Evolutionary conservation across 345 rosid species (phyloP).

Genomic region (Limnanthes douglasii): DNA sequence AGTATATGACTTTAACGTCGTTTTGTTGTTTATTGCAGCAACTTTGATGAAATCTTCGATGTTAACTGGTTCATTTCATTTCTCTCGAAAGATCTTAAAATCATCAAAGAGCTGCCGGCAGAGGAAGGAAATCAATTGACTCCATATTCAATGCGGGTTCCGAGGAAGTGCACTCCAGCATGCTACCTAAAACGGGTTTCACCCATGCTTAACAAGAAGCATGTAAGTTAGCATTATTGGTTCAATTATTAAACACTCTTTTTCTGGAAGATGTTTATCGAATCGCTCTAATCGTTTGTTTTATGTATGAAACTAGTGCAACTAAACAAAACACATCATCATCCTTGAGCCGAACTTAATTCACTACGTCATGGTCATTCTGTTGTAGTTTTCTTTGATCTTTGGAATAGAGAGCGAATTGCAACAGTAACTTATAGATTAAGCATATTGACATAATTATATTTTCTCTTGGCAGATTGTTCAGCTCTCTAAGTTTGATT

Average conservation of each 20-base stretch:
- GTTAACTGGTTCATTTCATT: constrained; percentile 66
- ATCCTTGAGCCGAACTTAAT: too few species aligned
- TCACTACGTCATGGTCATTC: not conserved
- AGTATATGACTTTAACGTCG: not conserved
- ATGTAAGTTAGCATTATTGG: constrained; percentile 13
- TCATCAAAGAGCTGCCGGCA: constrained; percentile 53
- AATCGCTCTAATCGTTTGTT: too few species aligned
- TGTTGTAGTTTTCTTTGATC: not conserved
- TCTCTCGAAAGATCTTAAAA: constrained; percentile 47
- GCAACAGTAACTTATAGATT: too few species aligned
- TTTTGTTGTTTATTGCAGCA: constrained; percentile 34
- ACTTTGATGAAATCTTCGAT: constrained; percentile 69
- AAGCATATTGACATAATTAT: constrained; percentile 3
- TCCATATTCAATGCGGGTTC: constrained; percentile 57
- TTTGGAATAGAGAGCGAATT: too few species aligned
- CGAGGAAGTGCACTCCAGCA: constrained; percentile 64
- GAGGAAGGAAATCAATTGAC: constrained; percentile 30
- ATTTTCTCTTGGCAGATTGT: constrained; percentile 39
- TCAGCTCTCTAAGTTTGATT: constrained; percentile 87
- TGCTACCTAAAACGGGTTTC: constrained; percentile 21
- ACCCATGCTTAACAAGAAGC: constrained; percentile 17
- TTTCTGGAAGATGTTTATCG: too few species aligned
- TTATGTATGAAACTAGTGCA: not conserved
- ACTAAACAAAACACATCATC: not conserved
- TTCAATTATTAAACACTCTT: too few species aligned